Evolutionary conservation across 2,329 filamentous ascomycete genomes (phyloP), one percentile per base, ranked within the genome.

Genomic region (Coniochaeta prunicola): DNA sequence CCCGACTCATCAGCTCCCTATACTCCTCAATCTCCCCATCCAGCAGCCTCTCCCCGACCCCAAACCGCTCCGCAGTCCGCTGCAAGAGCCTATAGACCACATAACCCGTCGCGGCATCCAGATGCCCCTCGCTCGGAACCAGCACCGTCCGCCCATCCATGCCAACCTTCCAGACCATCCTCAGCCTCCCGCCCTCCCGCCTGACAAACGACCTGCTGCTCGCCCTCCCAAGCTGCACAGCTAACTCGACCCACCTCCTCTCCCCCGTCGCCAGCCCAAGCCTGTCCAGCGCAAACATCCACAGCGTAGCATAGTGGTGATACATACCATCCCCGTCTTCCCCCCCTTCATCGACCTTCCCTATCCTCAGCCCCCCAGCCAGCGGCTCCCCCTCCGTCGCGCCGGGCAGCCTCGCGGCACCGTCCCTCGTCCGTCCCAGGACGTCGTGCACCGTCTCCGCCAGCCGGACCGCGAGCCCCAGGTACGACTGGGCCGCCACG

Each of bases 281-380:
- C 1, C 83, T 73, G 64, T 83, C 84, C 4, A 86, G 72, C 1
- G 82, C 81, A 65, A 84, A 85, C 81, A 85, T 84, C 83, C 83
- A 86, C 5, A 85, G 65, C 0, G 81, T 85, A 21, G 85, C 71
- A 62, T 85, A 85, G 64, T 85, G 83, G 63, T 84, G 81, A 60
- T 86, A 85, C 66, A 86, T 83, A 2, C 83, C 82, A 66, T 86
- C 83, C 8, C 76, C 73, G 57, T 85, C 81, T 1, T 71, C 65
- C 0, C 82, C 82, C 0, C 61, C 58, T 13, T 72, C 80, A 2
- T 77, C 71, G 13, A 74, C 61, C 66, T 85, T 86, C 28, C 83
- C 83, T 60, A 85, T 85, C 0, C 83, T 74, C 38, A 86, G 67
- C 0, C 83, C 83, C 2, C 83, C 83, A 2, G 70, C 71, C 0